Percentiles rank a stretch among this genome's conserved stretches.
These are phyloP conservation scores for Phialocephala sp. DNA, from an alignment of 2,329 filamentous ascomycete species.

Conservation along the genomic window DNA sequence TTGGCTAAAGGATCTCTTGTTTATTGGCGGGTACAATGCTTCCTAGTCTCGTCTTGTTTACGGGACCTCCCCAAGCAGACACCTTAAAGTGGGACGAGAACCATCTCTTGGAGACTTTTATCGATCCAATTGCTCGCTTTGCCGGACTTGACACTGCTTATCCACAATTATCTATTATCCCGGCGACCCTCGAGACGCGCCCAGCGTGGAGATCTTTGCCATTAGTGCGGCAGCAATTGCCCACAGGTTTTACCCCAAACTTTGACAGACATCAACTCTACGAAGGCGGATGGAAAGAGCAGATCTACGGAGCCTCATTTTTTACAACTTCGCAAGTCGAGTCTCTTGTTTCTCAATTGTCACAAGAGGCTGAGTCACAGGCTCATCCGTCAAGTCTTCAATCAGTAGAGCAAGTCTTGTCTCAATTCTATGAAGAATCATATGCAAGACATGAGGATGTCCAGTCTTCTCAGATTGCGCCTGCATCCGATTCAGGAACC, in stretches of 20 bases:
- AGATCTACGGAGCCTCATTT: slow-evolving; percentile 49
- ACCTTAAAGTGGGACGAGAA: slow-evolving; percentile 60
- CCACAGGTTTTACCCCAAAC: slow-evolving; percentile 58
- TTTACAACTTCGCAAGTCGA: slow-evolving; percentile 53
- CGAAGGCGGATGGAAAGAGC: slow-evolving; percentile 49
- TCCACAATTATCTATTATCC: slow-evolving; percentile 17
- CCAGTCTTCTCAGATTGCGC: slow-evolving; percentile 62
- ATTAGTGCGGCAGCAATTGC: slow-evolving; percentile 52
- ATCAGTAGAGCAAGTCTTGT: slow-evolving; percentile 48
- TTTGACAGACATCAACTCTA: slow-evolving; percentile 49
- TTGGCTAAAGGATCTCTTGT: slow-evolving; percentile 11
- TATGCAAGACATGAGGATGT: slow-evolving; percentile 72
- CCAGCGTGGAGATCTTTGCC: slow-evolving; percentile 60
- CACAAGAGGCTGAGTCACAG: slow-evolving; percentile 19
- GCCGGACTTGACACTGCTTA: slow-evolving; percentile 37
- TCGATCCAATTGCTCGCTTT: slow-evolving; percentile 49
- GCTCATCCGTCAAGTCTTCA: slow-evolving; percentile 25
- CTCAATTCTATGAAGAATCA: slow-evolving; percentile 80
- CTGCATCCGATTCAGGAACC: slow-evolving; percentile 35
- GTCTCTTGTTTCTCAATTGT: slow-evolving; percentile 32
- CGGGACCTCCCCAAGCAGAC: slow-evolving; percentile 64
- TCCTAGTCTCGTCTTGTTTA: slow-evolving; percentile 52
- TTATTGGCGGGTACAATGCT: slow-evolving; percentile 31
- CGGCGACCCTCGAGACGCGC: slow-evolving; percentile 17
- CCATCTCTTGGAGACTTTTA: slow-evolving; percentile 55